Percentiles rank a stretch among this genome's conserved stretches.
Conservation (phyloP, 768 basidiomycete species). For the Phaeolepiota aurea region DNA sequence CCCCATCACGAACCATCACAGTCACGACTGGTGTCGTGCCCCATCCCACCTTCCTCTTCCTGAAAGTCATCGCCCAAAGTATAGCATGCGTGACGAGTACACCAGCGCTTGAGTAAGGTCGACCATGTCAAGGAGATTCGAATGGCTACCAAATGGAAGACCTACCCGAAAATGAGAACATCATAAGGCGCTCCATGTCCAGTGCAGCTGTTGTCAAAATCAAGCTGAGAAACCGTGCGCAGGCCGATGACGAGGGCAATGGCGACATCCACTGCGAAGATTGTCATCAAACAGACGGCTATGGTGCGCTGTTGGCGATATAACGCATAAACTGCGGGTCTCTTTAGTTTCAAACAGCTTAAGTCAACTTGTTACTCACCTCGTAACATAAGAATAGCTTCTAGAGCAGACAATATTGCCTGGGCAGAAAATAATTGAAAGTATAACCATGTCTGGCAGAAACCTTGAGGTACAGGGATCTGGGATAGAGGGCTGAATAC, state of each 20-base stretch:
- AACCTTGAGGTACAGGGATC: background rate
- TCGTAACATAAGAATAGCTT: background rate
- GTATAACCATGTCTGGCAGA: background rate
- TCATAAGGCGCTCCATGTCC: slow-evolving; percentile 2
- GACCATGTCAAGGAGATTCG: background rate
- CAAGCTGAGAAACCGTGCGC: background rate
- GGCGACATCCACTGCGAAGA: background rate
- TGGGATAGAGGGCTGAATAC: slow-evolving; percentile 1
- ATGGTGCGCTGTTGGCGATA: background rate
- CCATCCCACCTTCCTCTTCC: background rate
- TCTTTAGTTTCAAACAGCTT: background rate
- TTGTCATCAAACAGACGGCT: background rate
- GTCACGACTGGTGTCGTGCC: background rate
- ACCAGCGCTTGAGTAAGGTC: background rate
- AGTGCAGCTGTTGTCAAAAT: background rate
- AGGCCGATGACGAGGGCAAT: background rate
- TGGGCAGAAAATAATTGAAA: slow-evolving; percentile 2
- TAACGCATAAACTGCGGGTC: slow-evolving; percentile 2
- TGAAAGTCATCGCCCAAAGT: slow-evolving; percentile 1
- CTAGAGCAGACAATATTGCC: background rate
- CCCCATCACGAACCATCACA: slow-evolving; percentile 3
- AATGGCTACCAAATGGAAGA: background rate
- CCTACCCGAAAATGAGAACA: slow-evolving; percentile 1
- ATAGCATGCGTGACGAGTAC: slow-evolving; percentile 1
- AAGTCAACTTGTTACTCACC: background rate